A percentile compares a stretch with the other conserved stretches of the same genome.
These are phyloP conservation scores for Hansfordia pulvinata DNA, from an alignment of 2,329 filamentous ascomycete genomes.

Conservation along the genomic window DNA sequence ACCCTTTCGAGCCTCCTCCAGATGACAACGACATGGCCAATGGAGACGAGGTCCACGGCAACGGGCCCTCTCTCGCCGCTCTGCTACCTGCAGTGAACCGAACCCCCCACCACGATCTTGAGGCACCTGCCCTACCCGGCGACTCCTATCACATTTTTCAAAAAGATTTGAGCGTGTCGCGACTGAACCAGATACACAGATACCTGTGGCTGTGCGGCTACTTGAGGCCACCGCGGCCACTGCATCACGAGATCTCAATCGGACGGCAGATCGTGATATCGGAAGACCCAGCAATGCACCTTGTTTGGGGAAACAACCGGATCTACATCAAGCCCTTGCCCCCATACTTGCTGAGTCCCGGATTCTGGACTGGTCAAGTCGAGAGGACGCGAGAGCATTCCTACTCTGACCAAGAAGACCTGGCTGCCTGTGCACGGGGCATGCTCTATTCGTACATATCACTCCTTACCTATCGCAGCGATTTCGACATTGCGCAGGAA, in stretches of 20 bases:
- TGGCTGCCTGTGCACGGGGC: slow-evolving; percentile 18
- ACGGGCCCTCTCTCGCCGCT: too few relatives aligned
- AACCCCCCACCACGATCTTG: too few relatives aligned
- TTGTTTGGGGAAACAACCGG: slow-evolving; percentile 12
- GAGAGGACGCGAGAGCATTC: too few relatives aligned
- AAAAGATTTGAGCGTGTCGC: too few relatives aligned
- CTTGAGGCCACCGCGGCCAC: slow-evolving; percentile 7
- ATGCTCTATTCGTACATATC: slow-evolving; percentile 25
- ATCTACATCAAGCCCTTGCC: slow-evolving; percentile 15
- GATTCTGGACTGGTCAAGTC: slow-evolving; percentile 12
- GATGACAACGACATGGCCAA: too few relatives aligned
- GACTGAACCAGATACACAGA: slow-evolving; percentile 6
- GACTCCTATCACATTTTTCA: too few relatives aligned
- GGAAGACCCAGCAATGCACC: slow-evolving; percentile 15
- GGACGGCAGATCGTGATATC: slow-evolving; percentile 14
- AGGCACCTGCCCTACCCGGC: too few relatives aligned
- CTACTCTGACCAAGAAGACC: slow-evolving; percentile 6
- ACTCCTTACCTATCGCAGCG: slow-evolving; percentile 22
- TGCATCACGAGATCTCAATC: slow-evolving; percentile 14
- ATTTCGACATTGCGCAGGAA: slow-evolving; percentile 20
- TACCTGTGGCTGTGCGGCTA: slow-evolving; percentile 10
- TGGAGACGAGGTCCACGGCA: too few relatives aligned
- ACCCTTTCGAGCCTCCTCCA: too few relatives aligned
- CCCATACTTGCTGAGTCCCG: slow-evolving; percentile 10
- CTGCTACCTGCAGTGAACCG: too few relatives aligned